phyloP scores from a whole-genome alignment of 2,329 filamentous ascomycete species.

The Nothophaeocryptopus gaeumannii region DNA sequence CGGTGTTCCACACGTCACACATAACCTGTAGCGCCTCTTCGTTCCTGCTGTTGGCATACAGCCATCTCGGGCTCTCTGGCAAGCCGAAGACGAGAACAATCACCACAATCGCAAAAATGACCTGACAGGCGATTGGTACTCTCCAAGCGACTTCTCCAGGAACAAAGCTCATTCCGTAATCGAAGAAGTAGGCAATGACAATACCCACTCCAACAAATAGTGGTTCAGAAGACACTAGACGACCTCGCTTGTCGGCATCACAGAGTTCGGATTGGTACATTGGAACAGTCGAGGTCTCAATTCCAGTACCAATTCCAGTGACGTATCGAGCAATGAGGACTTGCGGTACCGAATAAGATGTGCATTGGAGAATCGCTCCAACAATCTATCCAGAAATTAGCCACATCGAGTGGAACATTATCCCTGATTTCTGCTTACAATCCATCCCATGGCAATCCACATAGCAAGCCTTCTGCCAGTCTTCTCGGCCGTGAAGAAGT shows the following conservation, averaged over 20 bases:
- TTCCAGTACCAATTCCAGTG: constrained; percentile 49
- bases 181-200: constrained; percentile 35
- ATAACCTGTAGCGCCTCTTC: constrained; percentile 36
- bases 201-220: constrained; percentile 37
- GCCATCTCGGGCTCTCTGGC: constrained; percentile 43
- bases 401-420: too few species aligned
- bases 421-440: constrained; percentile 28
- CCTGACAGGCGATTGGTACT: constrained; percentile 48
- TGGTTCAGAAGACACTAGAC: constrained; percentile 35
- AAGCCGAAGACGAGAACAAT: constrained; percentile 40
- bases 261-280: constrained; percentile 40
- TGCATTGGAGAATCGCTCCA: constrained; percentile 47
- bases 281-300: constrained; percentile 47
- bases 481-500: constrained; percentile 49
- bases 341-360: constrained; percentile 44
- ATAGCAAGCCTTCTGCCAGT: constrained; percentile 51
- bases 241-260: constrained; percentile 33
- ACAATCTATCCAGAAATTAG: constrained; percentile 24
- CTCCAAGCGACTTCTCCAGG: constrained; percentile 47
- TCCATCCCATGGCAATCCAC: constrained; percentile 46
- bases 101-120: constrained; percentile 38
- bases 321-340: constrained; percentile 49
- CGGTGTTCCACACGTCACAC: constrained; percentile 34
- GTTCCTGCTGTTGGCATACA: constrained; percentile 35
- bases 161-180: constrained; percentile 40